Evolutionary conservation across 2,329 filamentous ascomycete species (phyloP), one percentile per base, ranked within the genome.

Genomic region (Nothopassalora personata): DNA sequence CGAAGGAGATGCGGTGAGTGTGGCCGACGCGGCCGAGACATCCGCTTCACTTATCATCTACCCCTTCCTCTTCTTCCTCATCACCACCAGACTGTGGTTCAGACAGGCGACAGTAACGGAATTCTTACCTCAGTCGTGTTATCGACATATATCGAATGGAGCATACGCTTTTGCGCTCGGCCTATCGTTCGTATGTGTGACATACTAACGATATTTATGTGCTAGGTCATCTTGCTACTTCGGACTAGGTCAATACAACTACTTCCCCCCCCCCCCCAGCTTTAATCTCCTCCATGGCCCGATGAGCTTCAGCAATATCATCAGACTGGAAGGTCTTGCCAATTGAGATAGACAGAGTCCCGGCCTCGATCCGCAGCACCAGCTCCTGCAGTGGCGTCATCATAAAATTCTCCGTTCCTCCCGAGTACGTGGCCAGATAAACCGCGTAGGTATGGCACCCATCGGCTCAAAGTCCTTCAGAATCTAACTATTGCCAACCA

Each of bases 281-380:
- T 39, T 66, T 70, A 61, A 77, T 77, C 49, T 72, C 69, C 59
- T 80, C 78, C 77, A 79, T 79, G 48, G 69, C 67, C 19, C 68
- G 64, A 69, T 80, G 78, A 2, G 77, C 79, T 58, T 79, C 72
- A 1, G 73, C 75, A 68, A 80, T 78, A 53, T 80, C 70, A 47
- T 79, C 75, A 43, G 80, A 67, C 53, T 68, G 66, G 60, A 79
- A 79, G 0, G 73, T 71, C 65, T 72, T 76, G 8, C 77, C 77
- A 34, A 79, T 67, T 51, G 70, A 67, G 10, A 80, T 64, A 48
- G 75, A 73, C 68, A 80, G 60, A 59, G 65, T 73, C 0, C 76
- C 76, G 4, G 67, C 66, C 57, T 72, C 70, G 5, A 79, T 69
- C 64, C 74, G 70, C 55, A 70, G 60, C 1, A 72, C 69, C 58